phyloP scores from a whole-genome alignment of 2,329 filamentous ascomycete genomes.

The Gnomoniopsis smithogilvyi region DNA sequence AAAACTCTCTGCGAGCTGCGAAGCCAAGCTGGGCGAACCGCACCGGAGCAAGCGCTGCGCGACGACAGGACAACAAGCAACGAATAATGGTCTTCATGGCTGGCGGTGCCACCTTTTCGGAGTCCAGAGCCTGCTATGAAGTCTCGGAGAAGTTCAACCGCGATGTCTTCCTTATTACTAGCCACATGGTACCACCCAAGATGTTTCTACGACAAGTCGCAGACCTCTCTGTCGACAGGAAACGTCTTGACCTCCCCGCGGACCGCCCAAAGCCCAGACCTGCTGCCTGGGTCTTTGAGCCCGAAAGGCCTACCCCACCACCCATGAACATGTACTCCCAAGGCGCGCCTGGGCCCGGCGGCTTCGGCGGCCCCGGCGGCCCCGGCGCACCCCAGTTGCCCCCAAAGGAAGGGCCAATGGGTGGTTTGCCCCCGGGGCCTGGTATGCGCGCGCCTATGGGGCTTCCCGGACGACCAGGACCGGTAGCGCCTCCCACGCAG shows the following conservation, averaged over 20 bases:
- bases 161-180: conserved; percentile 85
- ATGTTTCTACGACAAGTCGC: conserved; percentile 80
- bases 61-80: conserved; percentile 77
- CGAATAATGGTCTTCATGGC: conserved; percentile 93
- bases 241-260: conserved; percentile 74
- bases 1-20: conserved; percentile 80
- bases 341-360: neutral
- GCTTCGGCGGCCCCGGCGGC: too few relatives aligned
- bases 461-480: conserved; percentile 34
- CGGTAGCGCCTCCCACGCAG: conserved; percentile 51
- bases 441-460: conserved; percentile 22
- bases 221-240: conserved; percentile 73
- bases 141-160: conserved; percentile 67
- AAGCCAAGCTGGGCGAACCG: conserved; percentile 84
- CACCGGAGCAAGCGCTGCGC: conserved; percentile 61
- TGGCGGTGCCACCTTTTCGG: conserved; percentile 90
- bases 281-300: conserved; percentile 82
- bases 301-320: conserved; percentile 54
- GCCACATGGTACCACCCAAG: conserved; percentile 86
- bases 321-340: conserved; percentile 29
- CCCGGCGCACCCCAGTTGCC: conserved; percentile 28
- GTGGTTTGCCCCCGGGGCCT: conserved; percentile 23
- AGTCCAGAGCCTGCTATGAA: conserved; percentile 87
- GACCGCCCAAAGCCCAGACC: conserved; percentile 79
- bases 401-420: conserved; percentile 24